Percentiles rank a stretch among this genome's conserved stretches.
Conservation (phyloP, 1,284 basidiomycete species). For the Uromyces viciae-fabae region DNA sequence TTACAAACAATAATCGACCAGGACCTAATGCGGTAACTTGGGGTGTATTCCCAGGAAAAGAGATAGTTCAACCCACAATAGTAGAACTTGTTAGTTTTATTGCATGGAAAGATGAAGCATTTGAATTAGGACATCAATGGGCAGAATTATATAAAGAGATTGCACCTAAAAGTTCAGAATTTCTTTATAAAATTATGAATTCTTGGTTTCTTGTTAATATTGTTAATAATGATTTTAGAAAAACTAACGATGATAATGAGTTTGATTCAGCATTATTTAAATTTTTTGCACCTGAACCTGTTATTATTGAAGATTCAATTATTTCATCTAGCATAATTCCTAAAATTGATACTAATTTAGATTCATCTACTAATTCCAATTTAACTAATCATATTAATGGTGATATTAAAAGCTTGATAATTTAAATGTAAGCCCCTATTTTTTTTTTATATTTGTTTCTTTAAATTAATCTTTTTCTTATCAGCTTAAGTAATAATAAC, state of each 20-base stretch:
- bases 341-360: not conserved
- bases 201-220: slow-evolving; percentile 48
- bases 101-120: slow-evolving; percentile 68
- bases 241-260: slow-evolving; percentile 19
- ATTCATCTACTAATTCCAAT: not conserved
- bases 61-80: slow-evolving; percentile 96
- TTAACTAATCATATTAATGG: not conserved
- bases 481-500: no score
- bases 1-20: slow-evolving; percentile 84
- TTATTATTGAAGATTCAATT: not conserved
- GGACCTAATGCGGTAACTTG: slow-evolving; percentile 98
- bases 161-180: slow-evolving; percentile 27
- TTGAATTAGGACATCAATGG: slow-evolving; percentile 52
- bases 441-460: not conserved
- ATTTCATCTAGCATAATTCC: not conserved
- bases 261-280: slow-evolving; percentile 14
- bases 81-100: slow-evolving; percentile 95
- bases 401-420: not conserved
- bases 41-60: slow-evolving; percentile 98
- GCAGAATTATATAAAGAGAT: slow-evolving; percentile 49
- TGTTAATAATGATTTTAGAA: slow-evolving; percentile 51
- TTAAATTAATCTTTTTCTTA: no score
- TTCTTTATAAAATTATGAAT: slow-evolving; percentile 24
- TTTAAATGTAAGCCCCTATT: not conserved
- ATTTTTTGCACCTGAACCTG: slow-evolving; percentile 33